Evolutionary conservation across 176 grass and related monocot species (phyloP), one percentile per base, ranked within the genome.

Genomic region (Carex cristatella): DNA sequence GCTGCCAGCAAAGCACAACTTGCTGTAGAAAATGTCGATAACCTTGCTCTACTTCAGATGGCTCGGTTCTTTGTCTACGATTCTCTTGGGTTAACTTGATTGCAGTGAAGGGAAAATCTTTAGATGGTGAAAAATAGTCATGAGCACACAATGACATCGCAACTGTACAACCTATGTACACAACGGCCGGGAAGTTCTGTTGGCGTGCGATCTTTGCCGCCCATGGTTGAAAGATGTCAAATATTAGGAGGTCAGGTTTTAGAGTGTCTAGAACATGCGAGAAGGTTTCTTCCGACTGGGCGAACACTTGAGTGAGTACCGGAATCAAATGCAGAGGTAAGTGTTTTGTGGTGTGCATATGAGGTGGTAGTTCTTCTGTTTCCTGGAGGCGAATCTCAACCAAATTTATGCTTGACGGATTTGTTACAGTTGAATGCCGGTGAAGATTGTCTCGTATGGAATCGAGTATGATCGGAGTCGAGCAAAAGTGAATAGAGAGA

Each of bases 141-240:
- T 84, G 28, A 69, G 72, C 78, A 61, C 88, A 83, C 38, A 89
- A 84, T 0, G 89, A 73, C 6, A 80, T 63, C 15, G 89, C 81
- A 49, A 85, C 91, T 51, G 86, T 82, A 86, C 55, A 87, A 27
- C 84, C 89, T 35, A 46, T 82, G 69, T 92, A 85, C 53, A 93
- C 86, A 27, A 85, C 60, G 0, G 86, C 83, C 0, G 89, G 86
- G 27, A 97, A 73, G 37, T 72, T 61, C 18, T 70, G 81, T 31
- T 31, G 19, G 0, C 38, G 77, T 49, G 91, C 91, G 27, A 84
- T 77, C 40, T 88, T 60, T 27, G 91, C 87, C 2, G 89, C 94
- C 94, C 89, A 93, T 1, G 91, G 89, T 74, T 93, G 89, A 85
- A 96, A 3, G 70, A 91, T 88, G 69, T 96, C 91, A 81, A 88